A percentile compares a stretch with the other conserved stretches of the same genome.
These are phyloP conservation scores for Vigna trinervia DNA, from an alignment of 306 rosid genomes.

Conservation along the genomic window DNA sequence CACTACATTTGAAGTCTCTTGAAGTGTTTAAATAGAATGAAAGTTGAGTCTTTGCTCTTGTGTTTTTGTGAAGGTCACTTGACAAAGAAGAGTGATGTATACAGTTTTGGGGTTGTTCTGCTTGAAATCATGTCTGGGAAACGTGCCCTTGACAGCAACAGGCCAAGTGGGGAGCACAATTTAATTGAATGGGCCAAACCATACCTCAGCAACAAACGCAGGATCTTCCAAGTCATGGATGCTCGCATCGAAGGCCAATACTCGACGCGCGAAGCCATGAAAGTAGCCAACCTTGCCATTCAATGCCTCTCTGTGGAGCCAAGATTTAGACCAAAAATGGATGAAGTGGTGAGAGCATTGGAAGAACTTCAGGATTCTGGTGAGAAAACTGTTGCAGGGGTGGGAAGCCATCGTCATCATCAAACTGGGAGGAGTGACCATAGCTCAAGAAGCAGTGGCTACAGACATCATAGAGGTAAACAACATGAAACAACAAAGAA, in stretches of 20 bases:
- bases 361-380: constrained; percentile 69
- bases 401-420: constrained; percentile 39
- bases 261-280: constrained; percentile 64
- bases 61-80: constrained; percentile 75
- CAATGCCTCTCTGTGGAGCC: constrained; percentile 79
- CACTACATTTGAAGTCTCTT: constrained; percentile 71
- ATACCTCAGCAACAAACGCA: constrained; percentile 79
- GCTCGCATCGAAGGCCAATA: constrained; percentile 85
- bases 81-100: constrained; percentile 86
- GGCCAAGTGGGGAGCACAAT: constrained; percentile 80
- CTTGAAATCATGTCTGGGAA: constrained; percentile 85
- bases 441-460: constrained; percentile 46
- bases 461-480: constrained; percentile 47
- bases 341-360: constrained; percentile 67
- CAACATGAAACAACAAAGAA: constrained; percentile 34
- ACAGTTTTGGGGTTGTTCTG: constrained; percentile 93
- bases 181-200: constrained; percentile 95
- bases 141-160: constrained; percentile 85
- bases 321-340: constrained; percentile 81
- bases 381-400: constrained; percentile 40
- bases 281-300: constrained; percentile 65
- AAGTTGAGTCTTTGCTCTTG: constrained; percentile 13
- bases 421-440: constrained; percentile 42
- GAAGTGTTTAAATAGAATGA: not conserved
- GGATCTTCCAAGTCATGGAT: constrained; percentile 76